Conservation (phyloP, 2,329 filamentous ascomycete genomes). For the Aspergillus sp. region DNA sequence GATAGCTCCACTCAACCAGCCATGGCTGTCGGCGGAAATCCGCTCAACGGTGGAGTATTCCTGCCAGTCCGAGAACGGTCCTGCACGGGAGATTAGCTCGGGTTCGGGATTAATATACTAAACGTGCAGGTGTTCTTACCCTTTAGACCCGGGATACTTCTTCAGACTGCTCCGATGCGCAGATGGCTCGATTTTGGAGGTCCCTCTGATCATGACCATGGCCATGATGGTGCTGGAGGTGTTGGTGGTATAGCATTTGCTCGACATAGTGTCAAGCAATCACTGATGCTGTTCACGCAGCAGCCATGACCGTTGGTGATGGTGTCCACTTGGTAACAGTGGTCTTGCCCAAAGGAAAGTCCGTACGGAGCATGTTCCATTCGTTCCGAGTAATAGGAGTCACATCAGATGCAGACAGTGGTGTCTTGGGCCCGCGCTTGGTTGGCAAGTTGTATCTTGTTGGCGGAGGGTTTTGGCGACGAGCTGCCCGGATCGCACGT, state of each 20-base stretch:
- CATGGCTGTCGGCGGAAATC: neutral
- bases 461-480: conserved; percentile 20
- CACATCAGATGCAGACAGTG: conserved; percentile 45
- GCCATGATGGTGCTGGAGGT: no score
- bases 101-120: neutral
- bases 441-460: conserved; percentile 11
- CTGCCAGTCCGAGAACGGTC: neutral
- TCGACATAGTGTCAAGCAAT: neutral
- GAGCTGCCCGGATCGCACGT: conserved; percentile 26
- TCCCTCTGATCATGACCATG: neutral
- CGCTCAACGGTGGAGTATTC: neutral
- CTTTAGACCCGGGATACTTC: no score
- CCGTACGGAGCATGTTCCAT: conserved; percentile 43
- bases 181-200: neutral
- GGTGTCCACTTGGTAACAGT: conserved; percentile 42
- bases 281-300: conserved; percentile 24
- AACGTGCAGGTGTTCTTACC: neutral
- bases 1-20: conserved; percentile 1
- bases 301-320: conserved; percentile 34
- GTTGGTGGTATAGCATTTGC: neutral
- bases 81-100: neutral
- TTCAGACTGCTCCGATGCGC: neutral
- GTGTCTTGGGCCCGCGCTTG: conserved; percentile 41
- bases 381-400: conserved; percentile 46
- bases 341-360: conserved; percentile 32